These are phyloP conservation scores for Aegilops longissima DNA, from an alignment of 176 grass and related monocot species.

Conservation along the genomic window DNA sequence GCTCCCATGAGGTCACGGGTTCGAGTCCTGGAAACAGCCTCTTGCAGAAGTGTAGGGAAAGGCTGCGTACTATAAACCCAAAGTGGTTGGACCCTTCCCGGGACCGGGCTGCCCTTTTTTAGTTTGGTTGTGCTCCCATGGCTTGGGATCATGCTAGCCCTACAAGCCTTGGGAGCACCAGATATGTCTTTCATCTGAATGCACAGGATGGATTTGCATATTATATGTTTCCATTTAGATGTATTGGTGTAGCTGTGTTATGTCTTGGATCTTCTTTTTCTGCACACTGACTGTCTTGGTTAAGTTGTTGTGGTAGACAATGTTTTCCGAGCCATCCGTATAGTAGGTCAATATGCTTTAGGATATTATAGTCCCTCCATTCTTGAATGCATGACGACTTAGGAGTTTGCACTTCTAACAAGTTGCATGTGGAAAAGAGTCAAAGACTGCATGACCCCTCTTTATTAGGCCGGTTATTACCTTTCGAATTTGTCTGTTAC, in stretches of 20 bases:
- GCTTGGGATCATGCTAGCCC: background rate
- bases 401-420: background rate
- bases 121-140: background rate
- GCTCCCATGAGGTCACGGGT: too few relatives aligned
- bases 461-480: background rate
- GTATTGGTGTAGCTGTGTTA: background rate
- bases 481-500: background rate
- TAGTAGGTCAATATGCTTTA: background rate
- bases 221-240: background rate
- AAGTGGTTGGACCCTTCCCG: too few relatives aligned
- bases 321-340: background rate
- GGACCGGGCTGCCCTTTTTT: background rate
- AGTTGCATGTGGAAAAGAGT: background rate
- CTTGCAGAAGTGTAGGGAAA: too few relatives aligned
- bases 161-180: background rate
- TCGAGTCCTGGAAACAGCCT: too few relatives aligned
- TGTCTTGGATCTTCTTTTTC: background rate
- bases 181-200: constrained; percentile 5
- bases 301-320: background rate
- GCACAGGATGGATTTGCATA: background rate
- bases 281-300: background rate
- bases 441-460: background rate
- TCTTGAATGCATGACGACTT: background rate
- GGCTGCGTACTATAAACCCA: too few relatives aligned
- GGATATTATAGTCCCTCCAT: background rate